Evolutionary conservation across 306 rosid species (phyloP).

Genomic region (Albizia julibrissin): DNA sequence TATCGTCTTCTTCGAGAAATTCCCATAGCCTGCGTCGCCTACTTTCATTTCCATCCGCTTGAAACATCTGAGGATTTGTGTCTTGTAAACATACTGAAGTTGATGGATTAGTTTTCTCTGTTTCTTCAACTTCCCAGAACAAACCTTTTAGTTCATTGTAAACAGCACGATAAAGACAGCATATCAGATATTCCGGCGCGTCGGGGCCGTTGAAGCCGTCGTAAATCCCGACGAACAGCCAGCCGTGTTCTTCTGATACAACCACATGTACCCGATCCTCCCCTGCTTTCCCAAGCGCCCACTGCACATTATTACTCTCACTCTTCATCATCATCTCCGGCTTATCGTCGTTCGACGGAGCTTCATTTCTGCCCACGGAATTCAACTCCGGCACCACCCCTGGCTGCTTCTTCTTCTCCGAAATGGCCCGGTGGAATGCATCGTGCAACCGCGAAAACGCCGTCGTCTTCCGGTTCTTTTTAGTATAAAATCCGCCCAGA

Average conservation of each 20-base stretch:
- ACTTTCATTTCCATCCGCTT: conserved; percentile 46
- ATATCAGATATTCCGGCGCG: conserved; percentile 46
- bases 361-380: conserved; percentile 73
- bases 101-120: conserved; percentile 34
- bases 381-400: conserved; percentile 90
- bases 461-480: conserved; percentile 62
- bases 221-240: neutral
- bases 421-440: conserved; percentile 61
- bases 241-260: neutral
- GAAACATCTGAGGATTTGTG: conserved; percentile 37
- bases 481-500: conserved; percentile 61
- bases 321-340: conserved; percentile 26
- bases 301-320: conserved; percentile 60
- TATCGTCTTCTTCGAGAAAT: conserved; percentile 67
- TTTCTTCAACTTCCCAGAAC: conserved; percentile 76
- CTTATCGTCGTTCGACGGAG: conserved; percentile 46
- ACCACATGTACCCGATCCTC: conserved; percentile 5
- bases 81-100: conserved; percentile 32
- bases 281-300: neutral
- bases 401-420: conserved; percentile 85
- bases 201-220: neutral
- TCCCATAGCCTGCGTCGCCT: conserved; percentile 82
- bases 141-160: conserved; percentile 83
- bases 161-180: conserved; percentile 78
- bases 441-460: conserved; percentile 70